Evolutionary conservation across 2,329 filamentous ascomycete genomes (phyloP), one percentile per base, ranked within the genome.

Genomic region (Arthrobotrys sphaeroides): DNA sequence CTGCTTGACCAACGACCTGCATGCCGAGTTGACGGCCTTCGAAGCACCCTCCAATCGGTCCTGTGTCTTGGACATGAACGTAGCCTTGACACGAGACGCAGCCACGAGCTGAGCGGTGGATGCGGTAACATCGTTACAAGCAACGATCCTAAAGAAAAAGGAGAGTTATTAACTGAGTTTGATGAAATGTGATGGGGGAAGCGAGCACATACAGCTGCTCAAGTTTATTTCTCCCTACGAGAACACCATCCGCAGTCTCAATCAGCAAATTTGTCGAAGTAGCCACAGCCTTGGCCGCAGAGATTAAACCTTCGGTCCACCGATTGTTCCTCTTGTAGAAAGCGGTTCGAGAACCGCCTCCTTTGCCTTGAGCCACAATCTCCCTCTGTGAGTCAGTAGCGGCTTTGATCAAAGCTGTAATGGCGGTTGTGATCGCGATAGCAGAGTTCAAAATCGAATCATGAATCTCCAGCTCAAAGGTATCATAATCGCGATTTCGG

Each of bases 291-390:
- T 99, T 99, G 78, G 95, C 94, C 0, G 95, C 95, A 38, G 93
- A 97, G 81, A 99, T 97, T 75, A 99, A 89, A 53, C 95, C 95
- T 81, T 99, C 95, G 0, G 95, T 99, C 95, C 95, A 99, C 61
- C 95, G 89, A 84, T 98, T 99, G 87, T 99, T 97, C 86, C 98
- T 98, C 88, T 98, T 98, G 89, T 99, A 99, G 83, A 99, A 99
- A 22, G 94, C 93, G 1, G 94, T 96, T 70, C 90, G 88, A 47
- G 93, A 96, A 60, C 92, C 92, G 24, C 90, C 91, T 36, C 95
- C 95, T 18, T 92, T 90, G 5, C 95, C 95, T 77, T 96, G 93
- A 78, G 93, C 90, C 45, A 99, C 95, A 81, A 99, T 99, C 84
- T 79, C 95, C 82, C 96, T 90, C 82, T 99, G 95, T 1, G 94